Evolutionary conservation across 352 stramenopile species (phyloP), one percentile per base, ranked within the genome.

Genomic region (Albugo candida): DNA sequence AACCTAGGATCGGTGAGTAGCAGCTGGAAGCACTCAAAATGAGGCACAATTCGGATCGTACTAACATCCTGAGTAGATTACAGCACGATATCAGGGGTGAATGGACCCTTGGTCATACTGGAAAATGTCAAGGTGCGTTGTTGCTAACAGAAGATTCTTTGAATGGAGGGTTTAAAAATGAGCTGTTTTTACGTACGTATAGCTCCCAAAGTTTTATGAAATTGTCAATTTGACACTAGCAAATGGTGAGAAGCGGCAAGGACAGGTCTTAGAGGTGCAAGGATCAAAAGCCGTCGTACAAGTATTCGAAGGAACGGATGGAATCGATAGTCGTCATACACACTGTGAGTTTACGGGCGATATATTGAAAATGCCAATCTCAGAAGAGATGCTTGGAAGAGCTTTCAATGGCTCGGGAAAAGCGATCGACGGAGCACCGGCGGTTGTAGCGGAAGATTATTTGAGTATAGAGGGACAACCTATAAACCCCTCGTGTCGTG

Each of bases 271-370:
- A 27, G 95, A 99, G 67, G 93, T 99, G 54, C 81, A 95, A 49
- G 95, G 95, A 55, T 96, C 68, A 61, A 95, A 95, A 62, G 95
- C 95, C 49, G 81, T 94, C 44, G 82, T 94, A 41, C 82, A 92
- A 60, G 94, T 99, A 13, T 99, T 99, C 65, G 95, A 99, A 60
- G 95, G 95, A 53, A 99, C 95, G 45, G 76, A 86, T 51, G 95
- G 94, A 49, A 99, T 99, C 70, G 95, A 99, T 63, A 99, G 98
- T 72, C 82, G 89, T 47, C 93, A 97, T 68, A 99, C 95, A 42
- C 75, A 92, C 49, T 97, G 92, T 52, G 94, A 98, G 70, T 99
- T 99, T 68, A 98, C 94, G 50, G 95, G 95, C 49, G 95, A 98
- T 62, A 92, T 98, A 51, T 67, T 98, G 14, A 97, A 97, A 65